These are phyloP conservation scores for Parathielavia appendiculata DNA, from an alignment of 495 filamentous ascomycete species.

Conservation along the genomic window DNA sequence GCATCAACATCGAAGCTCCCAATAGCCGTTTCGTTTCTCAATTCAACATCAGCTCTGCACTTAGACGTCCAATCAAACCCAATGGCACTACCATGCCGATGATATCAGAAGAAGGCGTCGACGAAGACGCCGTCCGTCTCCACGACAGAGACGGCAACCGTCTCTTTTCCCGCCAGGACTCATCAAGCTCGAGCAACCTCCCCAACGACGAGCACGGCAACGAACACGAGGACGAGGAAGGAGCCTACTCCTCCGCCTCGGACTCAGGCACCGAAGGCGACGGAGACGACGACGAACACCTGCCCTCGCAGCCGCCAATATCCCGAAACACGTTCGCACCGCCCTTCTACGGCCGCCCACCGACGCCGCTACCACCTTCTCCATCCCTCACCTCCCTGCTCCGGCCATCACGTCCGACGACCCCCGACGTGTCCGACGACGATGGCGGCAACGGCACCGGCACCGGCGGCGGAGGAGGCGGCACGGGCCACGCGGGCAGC, in stretches of 20 bases:
- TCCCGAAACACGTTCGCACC: slow-evolving; percentile 66
- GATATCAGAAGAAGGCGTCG: slow-evolving; percentile 47
- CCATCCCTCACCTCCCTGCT: slow-evolving; percentile 95
- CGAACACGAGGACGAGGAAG: slow-evolving; percentile 11
- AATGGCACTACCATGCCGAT: slow-evolving; percentile 39
- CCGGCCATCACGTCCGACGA: slow-evolving; percentile 82
- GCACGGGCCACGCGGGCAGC: slow-evolving; percentile 40
- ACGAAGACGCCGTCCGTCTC: slow-evolving; percentile 36
- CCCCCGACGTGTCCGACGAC: slow-evolving; percentile 84
- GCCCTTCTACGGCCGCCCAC: slow-evolving; percentile 83
- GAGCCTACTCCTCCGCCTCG: slow-evolving; percentile 7
- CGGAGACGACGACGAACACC: slow-evolving; percentile 17
- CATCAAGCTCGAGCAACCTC: slow-evolving; percentile 16
- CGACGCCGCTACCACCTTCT: slow-evolving; percentile 85
- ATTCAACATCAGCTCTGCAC: neutral
- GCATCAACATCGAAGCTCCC: neutral
- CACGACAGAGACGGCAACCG: slow-evolving; percentile 24
- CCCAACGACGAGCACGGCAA: slow-evolving; percentile 7
- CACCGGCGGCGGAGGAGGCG: neutral
- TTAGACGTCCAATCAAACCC: neutral
- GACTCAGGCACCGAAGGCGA: slow-evolving; percentile 21
- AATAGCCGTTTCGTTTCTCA: neutral
- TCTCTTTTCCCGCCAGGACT: slow-evolving; percentile 13
- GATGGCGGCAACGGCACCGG: slow-evolving; percentile 52
- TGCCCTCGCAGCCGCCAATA: slow-evolving; percentile 35